These are phyloP conservation scores for Escovopsis weberi DNA, from an alignment of 2,329 filamentous ascomycete species.

Conservation along the genomic window DNA sequence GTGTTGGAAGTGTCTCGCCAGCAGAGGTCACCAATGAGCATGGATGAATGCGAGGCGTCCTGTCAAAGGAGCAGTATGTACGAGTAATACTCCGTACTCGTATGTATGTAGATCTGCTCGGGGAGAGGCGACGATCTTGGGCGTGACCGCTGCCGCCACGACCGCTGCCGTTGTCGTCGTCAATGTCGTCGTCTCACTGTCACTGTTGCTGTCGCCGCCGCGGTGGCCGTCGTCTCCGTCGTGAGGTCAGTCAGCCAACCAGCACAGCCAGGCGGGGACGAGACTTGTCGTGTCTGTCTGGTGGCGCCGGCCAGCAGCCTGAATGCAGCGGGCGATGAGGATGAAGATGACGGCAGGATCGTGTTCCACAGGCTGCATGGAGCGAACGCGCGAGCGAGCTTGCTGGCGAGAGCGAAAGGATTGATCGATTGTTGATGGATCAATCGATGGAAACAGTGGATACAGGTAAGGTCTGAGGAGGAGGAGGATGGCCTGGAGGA, in stretches of 20 bases:
- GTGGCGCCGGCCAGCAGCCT: conserved; percentile 7
- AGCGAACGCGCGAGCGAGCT: too few relatives aligned
- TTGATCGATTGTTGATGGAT: too few relatives aligned
- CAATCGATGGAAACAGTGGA: too few relatives aligned
- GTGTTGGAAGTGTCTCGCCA: too few relatives aligned
- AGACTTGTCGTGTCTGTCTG: background rate
- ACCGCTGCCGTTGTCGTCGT: conserved; percentile 3
- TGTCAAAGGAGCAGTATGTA: too few relatives aligned
- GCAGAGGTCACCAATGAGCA: too few relatives aligned
- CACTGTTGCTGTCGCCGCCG: background rate
- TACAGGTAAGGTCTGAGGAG: too few relatives aligned
- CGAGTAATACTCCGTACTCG: too few relatives aligned
- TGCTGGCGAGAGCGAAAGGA: too few relatives aligned
- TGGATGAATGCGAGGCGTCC: too few relatives aligned
- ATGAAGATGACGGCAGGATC: conserved; percentile 2
- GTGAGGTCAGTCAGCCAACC: background rate
- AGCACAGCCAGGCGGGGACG: conserved; percentile 1
- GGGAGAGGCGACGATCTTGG: conserved; percentile 3
- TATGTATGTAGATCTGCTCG: background rate
- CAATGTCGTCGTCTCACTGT: background rate
- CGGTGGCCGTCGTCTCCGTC: background rate
- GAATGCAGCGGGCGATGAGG: conserved; percentile 9
- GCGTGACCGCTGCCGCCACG: conserved; percentile 5
- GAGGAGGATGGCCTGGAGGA: too few relatives aligned
- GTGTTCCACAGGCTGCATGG: too few relatives aligned